A percentile compares a stretch with the other conserved stretches of the same genome.
Evolutionary conservation across 2,329 filamentous ascomycete species (phyloP).

Genomic region (Septoria petroselini): DNA sequence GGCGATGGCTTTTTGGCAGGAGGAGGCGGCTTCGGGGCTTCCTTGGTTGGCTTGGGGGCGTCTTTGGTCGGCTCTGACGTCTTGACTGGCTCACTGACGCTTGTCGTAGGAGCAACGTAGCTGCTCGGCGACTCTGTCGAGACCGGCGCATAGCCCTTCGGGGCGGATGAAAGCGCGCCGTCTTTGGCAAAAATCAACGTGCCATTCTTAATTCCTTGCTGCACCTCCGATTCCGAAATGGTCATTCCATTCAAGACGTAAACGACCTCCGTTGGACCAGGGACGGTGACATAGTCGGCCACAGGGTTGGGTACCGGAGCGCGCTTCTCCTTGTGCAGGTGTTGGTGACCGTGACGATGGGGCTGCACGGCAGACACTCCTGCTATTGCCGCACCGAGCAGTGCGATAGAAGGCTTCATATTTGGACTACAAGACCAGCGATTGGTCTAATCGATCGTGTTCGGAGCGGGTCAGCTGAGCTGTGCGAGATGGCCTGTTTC

Average conservation of each 20-base stretch:
- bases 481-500: conserved; percentile 13
- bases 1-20: conserved; percentile 23
- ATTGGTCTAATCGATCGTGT: conserved; percentile 14
- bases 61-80: conserved; percentile 21
- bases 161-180: conserved; percentile 37
- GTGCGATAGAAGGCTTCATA: conserved; percentile 40
- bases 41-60: conserved; percentile 4
- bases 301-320: conserved; percentile 42
- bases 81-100: conserved; percentile 16
- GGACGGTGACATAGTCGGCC: conserved; percentile 53
- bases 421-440: conserved; percentile 19
- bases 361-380: conserved; percentile 56
- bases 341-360: conserved; percentile 56
- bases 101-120: conserved; percentile 21
- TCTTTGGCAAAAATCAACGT: conserved; percentile 61
- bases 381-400: conserved; percentile 39
- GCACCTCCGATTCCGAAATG: conserved; percentile 63
- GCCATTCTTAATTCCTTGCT: conserved; percentile 68
- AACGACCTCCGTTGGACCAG: conserved; percentile 62
- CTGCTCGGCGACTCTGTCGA: conserved; percentile 12
- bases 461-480: conserved; percentile 20
- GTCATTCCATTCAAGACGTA: conserved; percentile 67
- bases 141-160: conserved; percentile 27
- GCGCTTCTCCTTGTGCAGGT: conserved; percentile 59
- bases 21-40: too few relatives aligned